phyloP scores from a whole-genome alignment of 2,329 filamentous ascomycete genomes.

The Cercospora zeina region DNA sequence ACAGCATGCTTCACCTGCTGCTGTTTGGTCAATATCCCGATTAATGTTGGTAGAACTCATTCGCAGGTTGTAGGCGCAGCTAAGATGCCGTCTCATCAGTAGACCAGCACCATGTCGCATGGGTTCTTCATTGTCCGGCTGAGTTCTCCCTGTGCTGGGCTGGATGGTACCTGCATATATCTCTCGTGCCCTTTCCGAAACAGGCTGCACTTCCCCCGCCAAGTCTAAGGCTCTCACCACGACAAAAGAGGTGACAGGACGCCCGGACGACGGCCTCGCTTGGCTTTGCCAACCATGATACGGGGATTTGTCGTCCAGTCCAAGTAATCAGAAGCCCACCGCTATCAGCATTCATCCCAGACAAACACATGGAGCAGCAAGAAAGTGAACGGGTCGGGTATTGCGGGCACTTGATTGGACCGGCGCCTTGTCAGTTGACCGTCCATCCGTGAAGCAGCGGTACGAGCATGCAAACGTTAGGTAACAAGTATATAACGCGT shows the following conservation, averaged over 20 bases:
- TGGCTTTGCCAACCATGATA: neutral
- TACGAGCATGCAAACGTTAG: slow-evolving; percentile 9
- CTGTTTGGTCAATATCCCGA: neutral
- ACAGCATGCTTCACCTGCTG: neutral
- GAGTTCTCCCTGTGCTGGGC: neutral
- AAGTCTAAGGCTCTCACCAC: slow-evolving; percentile 4
- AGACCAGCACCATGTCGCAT: neutral
- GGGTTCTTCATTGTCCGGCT: neutral
- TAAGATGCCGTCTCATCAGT: neutral
- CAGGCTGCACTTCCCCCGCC: slow-evolving; percentile 11
- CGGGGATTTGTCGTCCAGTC: slow-evolving; percentile 17
- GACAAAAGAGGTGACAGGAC: slow-evolving; percentile 17
- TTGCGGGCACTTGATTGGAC: slow-evolving; percentile 9
- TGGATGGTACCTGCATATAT: slow-evolving; percentile 14
- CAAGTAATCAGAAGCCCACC: slow-evolving; percentile 14
- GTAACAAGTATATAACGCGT: slow-evolving; percentile 19
- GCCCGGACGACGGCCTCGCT: neutral
- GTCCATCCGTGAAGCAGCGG: slow-evolving; percentile 7
- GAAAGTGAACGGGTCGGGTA: slow-evolving; percentile 12
- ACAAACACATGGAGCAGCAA: neutral
- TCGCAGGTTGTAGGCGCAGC: neutral
- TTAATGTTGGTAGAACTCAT: neutral
- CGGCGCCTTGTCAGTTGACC: slow-evolving; percentile 4
- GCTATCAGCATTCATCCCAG: neutral
- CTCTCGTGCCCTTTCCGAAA: slow-evolving; percentile 15